Evolutionary conservation across 495 filamentous ascomycete genomes (phyloP).

Genomic region (Rhizodiscina lignyota): DNA sequence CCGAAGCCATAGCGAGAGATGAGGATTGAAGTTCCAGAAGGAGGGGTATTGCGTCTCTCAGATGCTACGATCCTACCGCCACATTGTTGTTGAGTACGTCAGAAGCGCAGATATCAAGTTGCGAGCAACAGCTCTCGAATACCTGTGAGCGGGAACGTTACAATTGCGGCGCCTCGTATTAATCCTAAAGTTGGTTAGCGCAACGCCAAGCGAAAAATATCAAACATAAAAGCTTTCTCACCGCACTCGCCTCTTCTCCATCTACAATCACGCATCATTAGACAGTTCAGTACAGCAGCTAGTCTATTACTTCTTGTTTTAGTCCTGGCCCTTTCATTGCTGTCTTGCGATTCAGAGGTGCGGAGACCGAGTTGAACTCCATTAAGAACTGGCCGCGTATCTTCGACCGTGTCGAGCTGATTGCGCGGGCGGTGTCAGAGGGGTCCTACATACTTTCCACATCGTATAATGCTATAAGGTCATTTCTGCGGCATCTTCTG

Average conservation of each 20-base stretch:
- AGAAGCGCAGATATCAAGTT: not conserved
- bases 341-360: conserved; percentile 68
- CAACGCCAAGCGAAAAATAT: not conserved
- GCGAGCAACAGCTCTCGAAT: not conserved
- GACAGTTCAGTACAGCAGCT: conserved; percentile 62
- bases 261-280: conserved; percentile 2
- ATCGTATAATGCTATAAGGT: too few species aligned
- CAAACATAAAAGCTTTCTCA: not conserved
- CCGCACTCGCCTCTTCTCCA: not conserved
- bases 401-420: conserved; percentile 26
- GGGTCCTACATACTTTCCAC: conserved; percentile 59
- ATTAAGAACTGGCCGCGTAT: conserved; percentile 87
- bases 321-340: conserved; percentile 29
- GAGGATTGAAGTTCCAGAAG: not conserved
- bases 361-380: conserved; percentile 54
- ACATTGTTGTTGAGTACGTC: not conserved
- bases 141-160: not conserved
- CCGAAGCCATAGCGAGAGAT: conserved; percentile 63
- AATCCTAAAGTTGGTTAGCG: not conserved
- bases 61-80: not conserved
- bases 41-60: not conserved
- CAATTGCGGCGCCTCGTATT: not conserved
- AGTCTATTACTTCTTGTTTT: conserved; percentile 18
- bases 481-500: too few species aligned
- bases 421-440: conserved; percentile 89